These are phyloP conservation scores for Rhizoclosmatium sp. DNA, from an alignment of 192 early-diverging fungal genomes.

Conservation along the genomic window DNA sequence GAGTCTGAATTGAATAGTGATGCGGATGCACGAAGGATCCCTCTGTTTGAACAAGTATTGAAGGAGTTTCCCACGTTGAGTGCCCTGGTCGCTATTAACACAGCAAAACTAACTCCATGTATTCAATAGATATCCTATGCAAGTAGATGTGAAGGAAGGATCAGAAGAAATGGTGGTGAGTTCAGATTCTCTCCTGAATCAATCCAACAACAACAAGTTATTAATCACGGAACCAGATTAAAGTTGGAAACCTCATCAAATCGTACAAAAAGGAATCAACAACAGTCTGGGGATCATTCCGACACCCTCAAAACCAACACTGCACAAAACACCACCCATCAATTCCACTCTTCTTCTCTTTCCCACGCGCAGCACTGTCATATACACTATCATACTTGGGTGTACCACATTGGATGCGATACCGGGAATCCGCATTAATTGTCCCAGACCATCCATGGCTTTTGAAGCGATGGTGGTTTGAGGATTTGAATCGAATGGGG, in stretches of 20 bases:
- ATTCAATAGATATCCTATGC: conserved; percentile 50
- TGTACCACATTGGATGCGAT: conserved; percentile 42
- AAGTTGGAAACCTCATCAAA: conserved; percentile 51
- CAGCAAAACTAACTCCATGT: background rate
- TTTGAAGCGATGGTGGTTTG: conserved; percentile 35
- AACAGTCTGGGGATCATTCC: conserved; percentile 59
- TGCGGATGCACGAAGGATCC: conserved; percentile 47
- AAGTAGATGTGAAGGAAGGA: conserved; percentile 58
- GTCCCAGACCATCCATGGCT: conserved; percentile 49
- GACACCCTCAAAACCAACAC: conserved; percentile 20
- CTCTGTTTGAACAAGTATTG: conserved; percentile 48
- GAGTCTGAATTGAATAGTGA: conserved; percentile 40
- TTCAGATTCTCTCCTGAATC: background rate
- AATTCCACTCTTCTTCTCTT: conserved; percentile 56
- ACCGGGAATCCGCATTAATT: conserved; percentile 51
- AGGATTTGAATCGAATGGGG: conserved; percentile 46
- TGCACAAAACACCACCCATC: conserved; percentile 45
- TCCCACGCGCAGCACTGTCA: conserved; percentile 23
- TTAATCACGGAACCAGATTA: background rate
- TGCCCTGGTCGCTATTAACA: background rate
- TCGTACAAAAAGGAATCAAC: conserved; percentile 38
- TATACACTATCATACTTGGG: conserved; percentile 44
- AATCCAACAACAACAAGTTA: background rate
- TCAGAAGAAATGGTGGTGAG: conserved; percentile 46
- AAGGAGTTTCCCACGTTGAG: conserved; percentile 48